Percentiles rank a stretch among this genome's conserved stretches.
phyloP scores from a whole-genome alignment of 805 yeast genomes.

The Kodamaea leandrae region DNA sequence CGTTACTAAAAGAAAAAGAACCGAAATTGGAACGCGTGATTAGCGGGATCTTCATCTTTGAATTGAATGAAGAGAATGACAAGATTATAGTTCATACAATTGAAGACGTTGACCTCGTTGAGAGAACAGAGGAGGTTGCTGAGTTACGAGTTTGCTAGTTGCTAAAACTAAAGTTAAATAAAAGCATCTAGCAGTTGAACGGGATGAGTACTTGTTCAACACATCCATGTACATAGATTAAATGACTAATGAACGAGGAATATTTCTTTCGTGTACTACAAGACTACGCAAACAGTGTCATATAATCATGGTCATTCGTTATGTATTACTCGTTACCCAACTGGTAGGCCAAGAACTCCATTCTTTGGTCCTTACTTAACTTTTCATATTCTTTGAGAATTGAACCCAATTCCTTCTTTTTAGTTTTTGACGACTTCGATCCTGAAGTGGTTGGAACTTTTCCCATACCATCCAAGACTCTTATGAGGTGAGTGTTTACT shows the following conservation, averaged over 20 bases:
- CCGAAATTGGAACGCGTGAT: slow-evolving; percentile 38
- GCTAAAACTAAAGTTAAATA: not conserved
- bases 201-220: too few relatives aligned
- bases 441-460: not conserved
- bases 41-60: slow-evolving; percentile 64
- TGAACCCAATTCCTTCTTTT: not conserved
- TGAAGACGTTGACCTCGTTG: slow-evolving; percentile 62
- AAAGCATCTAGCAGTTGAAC: not conserved
- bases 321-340: not conserved
- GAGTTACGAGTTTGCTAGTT: slow-evolving; percentile 28
- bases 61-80: slow-evolving; percentile 54
- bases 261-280: not conserved
- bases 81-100: slow-evolving; percentile 60
- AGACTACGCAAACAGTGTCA: not conserved
- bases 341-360: slow-evolving; percentile 1
- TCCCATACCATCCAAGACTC: not conserved
- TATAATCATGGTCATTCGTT: not conserved
- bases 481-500: slow-evolving; percentile 17
- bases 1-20: slow-evolving; percentile 10
- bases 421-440: not conserved
- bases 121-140: slow-evolving; percentile 32
- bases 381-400: not conserved
- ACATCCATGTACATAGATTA: not conserved
- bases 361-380: not conserved
- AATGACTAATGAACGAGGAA: not conserved